phyloP scores from a whole-genome alignment of 2,329 filamentous ascomycete genomes.

The Diplodia seriata region DNA sequence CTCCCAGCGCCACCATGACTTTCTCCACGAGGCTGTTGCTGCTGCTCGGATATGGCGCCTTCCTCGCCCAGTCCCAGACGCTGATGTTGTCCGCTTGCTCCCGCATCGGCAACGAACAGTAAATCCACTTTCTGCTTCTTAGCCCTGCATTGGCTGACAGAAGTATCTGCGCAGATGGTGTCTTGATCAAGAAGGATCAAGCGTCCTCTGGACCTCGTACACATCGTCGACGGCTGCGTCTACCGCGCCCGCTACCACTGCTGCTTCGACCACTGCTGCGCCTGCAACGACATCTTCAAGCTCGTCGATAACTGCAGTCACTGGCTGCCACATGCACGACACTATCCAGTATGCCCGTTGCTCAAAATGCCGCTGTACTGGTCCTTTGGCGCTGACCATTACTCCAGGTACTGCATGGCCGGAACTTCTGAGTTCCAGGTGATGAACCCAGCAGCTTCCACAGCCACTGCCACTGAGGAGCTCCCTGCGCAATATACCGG shows the following conservation, averaged over 20 bases:
- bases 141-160: neutral
- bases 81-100: slow-evolving; percentile 7
- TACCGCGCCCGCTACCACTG: neutral
- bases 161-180: neutral
- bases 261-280: slow-evolving; percentile 4
- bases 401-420: slow-evolving; percentile 53
- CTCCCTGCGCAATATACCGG: slow-evolving; percentile 67
- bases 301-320: slow-evolving; percentile 54
- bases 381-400: neutral
- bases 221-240: neutral
- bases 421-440: slow-evolving; percentile 54
- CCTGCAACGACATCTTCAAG: neutral
- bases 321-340: slow-evolving; percentile 60
- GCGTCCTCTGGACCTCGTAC: slow-evolving; percentile 18
- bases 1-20: neutral
- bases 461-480: slow-evolving; percentile 62
- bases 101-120: slow-evolving; percentile 7
- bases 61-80: neutral
- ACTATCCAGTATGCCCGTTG: slow-evolving; percentile 49
- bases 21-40: neutral
- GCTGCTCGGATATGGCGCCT: neutral
- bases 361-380: neutral
- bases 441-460: slow-evolving; percentile 60
- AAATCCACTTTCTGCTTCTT: neutral
- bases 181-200: slow-evolving; percentile 1